Base-by-base conservation (phyloP, 805 yeast species). In the Teunomyces barrocoloradensis region DNA sequence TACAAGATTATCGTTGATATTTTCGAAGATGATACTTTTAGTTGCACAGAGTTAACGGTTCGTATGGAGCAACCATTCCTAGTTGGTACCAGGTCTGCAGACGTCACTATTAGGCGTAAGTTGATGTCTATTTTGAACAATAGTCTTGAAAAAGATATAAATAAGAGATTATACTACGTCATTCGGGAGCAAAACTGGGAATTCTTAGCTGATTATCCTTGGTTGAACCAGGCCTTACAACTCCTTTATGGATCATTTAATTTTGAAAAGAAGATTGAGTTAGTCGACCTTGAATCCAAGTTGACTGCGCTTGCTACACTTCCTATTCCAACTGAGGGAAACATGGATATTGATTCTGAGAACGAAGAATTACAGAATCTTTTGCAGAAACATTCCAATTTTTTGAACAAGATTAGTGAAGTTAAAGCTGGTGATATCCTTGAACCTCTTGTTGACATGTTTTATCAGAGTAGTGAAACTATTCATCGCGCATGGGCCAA, bases 181-280 rank as follows among this genome's bases (percentile, higher is more conserved):
- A 79, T 95, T n/a, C 74, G 92, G 33, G 98, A 94, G 58, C 99
- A 94, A 63, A 92, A 89, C 59, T 94, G 99, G 99, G 99, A 94
- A 61, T 86, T 80, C 54, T 71, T 94, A 33, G 91, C 96, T 0
- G 99, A 94, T 54, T 87, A 87, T 57, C 87, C 90, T 36, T 94
- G 99, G 99, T 68, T 92, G 51, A 89, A 89, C 62, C 98, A 92
- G 64, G 98, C 96, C 0, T 73, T 89, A 15, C 97, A 91, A 60
- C 67, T 95, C 25, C 67, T 94, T 5, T 89, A 85, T 59, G 96
- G 94, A 0, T 77, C 96, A 0, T 82, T 88, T 54, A 85, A 84
- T 48, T 65, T 64, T 34, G 75, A 77, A 0, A 71, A 77, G 46
- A 63, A 59, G 2, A 55, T 89, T 15, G 65, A 63, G 20, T 63